phyloP scores from a whole-genome alignment of 148 eudicot genomes.

The Rhododendron griersonianum region DNA sequence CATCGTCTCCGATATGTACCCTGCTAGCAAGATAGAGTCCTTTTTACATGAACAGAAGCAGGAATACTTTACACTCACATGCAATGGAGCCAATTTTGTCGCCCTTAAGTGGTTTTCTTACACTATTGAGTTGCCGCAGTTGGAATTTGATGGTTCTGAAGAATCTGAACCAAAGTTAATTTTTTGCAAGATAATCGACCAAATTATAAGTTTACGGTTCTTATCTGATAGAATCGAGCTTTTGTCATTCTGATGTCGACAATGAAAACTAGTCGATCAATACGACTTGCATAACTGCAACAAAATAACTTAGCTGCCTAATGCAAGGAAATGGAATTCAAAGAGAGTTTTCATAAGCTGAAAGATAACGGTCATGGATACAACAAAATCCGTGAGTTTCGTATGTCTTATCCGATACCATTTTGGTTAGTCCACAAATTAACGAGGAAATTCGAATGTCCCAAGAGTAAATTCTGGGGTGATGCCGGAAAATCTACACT shows the following conservation, averaged over 20 bases:
- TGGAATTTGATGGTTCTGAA: neutral
- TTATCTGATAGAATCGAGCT: neutral
- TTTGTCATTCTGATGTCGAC: neutral
- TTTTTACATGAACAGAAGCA: neutral
- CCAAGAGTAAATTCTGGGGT: neutral
- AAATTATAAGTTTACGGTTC: neutral
- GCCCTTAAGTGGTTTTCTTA: neutral
- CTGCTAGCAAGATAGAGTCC: slow-evolving; percentile 29
- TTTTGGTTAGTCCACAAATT: neutral
- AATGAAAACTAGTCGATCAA: neutral
- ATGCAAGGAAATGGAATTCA: neutral
- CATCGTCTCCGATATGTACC: slow-evolving; percentile 64
- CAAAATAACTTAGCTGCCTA: neutral
- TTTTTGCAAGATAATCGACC: neutral
- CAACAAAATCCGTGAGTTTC: neutral
- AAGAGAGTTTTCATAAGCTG: neutral
- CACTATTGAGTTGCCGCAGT: neutral
- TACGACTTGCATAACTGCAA: neutral
- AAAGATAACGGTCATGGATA: neutral
- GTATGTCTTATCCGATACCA: neutral
- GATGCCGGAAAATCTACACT: neutral
- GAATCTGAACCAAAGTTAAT: neutral
- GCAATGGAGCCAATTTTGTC: neutral
- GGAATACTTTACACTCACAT: neutral
- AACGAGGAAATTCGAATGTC: neutral